Evolutionary conservation across 331 rosid genomes (phyloP), one percentile per base, ranked within the genome.

Genomic region (Acacia concinna): DNA sequence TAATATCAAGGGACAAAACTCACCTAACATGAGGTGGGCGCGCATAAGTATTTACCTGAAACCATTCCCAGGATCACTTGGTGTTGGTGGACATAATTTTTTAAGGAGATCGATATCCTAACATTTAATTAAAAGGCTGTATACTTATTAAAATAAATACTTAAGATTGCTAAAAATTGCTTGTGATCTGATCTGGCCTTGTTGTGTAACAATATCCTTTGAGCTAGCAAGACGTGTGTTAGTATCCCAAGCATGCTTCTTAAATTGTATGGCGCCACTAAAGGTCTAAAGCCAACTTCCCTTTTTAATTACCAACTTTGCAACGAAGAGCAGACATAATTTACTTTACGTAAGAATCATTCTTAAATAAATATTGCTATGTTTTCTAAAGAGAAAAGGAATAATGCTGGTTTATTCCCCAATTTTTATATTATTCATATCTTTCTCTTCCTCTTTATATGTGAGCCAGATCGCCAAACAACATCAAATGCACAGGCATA

Each of bases 351-450:
- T 30, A 14, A 31, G 21, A 34, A 64, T 34, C 14, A 17, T 30
- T 44, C 57, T 13, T 77, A 6, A 38, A 57, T n/a, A 2, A 10
- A 76, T 76, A 60, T 54, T 78, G 66, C 77, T 9, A 14, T 44
- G 27, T n/a, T 59, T 25, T 56, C 35, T 12, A 4, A 38, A 65
- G 41, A 51, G 62, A 35, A 5, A 18, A 6, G 6, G 35, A 8
- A 52, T 30, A 11, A 56, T 35, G 35, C 56, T 8, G 52, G 23
- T 63, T 63, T 81, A 32, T 37, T 59, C 68, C 27, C 41, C 37
- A 54, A 54, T 20, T n/a, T 37, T 38, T 32, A 35, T 57, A 23
- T 27, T 11, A 28, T 31, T 62, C 13, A 32, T 79, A 32, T 35
- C 43, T 52, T 68, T 73, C 14, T 17, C 4, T 71, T 30, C 28